Percentiles rank a stretch among this genome's conserved stretches.
Evolutionary conservation across 2,329 filamentous ascomycete species (phyloP).

Genomic region (Venturia carpophila): DNA sequence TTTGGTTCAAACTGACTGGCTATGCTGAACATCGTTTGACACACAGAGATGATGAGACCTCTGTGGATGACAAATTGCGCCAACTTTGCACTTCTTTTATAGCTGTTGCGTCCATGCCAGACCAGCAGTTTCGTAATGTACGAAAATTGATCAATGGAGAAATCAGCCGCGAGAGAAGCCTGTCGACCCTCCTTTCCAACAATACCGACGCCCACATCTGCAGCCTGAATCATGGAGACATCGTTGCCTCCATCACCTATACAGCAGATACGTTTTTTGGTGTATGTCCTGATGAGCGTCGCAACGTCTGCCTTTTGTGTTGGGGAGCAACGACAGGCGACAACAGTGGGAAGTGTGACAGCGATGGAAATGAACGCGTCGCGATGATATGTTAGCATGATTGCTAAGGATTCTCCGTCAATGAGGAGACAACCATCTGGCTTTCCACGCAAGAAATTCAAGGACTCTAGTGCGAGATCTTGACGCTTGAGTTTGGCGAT

Average conservation of each 20-base stretch:
- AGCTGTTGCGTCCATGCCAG: constrained; percentile 96
- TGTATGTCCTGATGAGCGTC: constrained; percentile 79
- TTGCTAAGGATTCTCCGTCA: constrained; percentile 79
- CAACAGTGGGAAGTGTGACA: constrained; percentile 80
- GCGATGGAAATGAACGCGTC: constrained; percentile 82
- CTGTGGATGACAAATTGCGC: constrained; percentile 98
- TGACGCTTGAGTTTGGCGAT: constrained; percentile 78
- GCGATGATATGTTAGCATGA: constrained; percentile 77
- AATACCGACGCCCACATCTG: constrained; percentile 94
- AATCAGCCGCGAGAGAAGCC: constrained; percentile 90
- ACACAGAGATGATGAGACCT: constrained; percentile 88
- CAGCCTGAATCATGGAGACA: constrained; percentile 97
- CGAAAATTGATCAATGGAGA: constrained; percentile 90
- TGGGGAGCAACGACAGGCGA: constrained; percentile 92
- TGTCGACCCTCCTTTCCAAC: constrained; percentile 96
- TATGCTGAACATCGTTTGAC: constrained; percentile 96
- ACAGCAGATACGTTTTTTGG: constrained; percentile 91
- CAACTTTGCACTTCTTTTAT: constrained; percentile 91
- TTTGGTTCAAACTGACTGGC: constrained; percentile 88
- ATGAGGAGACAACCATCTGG: constrained; percentile 82
- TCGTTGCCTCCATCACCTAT: constrained; percentile 98
- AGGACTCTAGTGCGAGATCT: constrained; percentile 75
- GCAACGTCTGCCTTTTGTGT: constrained; percentile 96
- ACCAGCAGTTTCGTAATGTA: constrained; percentile 95
- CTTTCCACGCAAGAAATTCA: constrained; percentile 83